Evolutionary conservation across 23 red algal species (phyloP), one percentile per base, ranked within the genome.

Genomic region (Agarophyton chilense): DNA sequence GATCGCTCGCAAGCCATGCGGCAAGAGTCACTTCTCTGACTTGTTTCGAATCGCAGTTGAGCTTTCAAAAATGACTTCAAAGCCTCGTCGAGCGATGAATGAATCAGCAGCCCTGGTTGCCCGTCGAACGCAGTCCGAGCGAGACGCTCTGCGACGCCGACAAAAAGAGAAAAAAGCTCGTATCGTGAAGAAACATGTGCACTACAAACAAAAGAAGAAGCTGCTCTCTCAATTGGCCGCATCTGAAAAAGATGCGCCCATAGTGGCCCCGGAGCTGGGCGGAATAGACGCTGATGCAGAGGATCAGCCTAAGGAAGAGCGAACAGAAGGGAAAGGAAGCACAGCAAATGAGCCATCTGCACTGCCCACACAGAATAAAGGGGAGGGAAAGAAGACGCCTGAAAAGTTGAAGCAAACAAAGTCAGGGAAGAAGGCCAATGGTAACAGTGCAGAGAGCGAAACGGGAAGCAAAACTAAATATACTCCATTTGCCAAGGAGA

Each of bases 151-250:
- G 74, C 75, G 88, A 72, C n/a, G 77, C 14, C 75, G 88, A 2
- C 88, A 91, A 53, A 91, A 91, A 60, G 61, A 52, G 46, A 91
- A 91, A 58, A 82, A 81, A 56, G 75, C 88, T 19, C 65, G 60
- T 1, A 72, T 58, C 18, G 77, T 82, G 61, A 81, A 72, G 50
- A 32, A 57, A 50, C 88, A 91, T 29, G 88, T 82, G 49, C 50
- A 43, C 10, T 82, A 91, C 73, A 91, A 91, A 58, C 55, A 81
- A 44, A 81, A 61, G 61, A 26, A 82, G 61, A 64, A 72, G 45
- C 76, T 91, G 6, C 52, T 91, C 17, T 43, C 46, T 42, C 65
- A 91, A 36, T 26, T 91, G 62, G 76, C 52, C 0, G 4, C 32
- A 43, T 19, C n/a, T 26, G 76, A 82, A 43, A 63, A 38, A 52